Evolutionary conservation across 2,329 filamentous ascomycete genomes (phyloP).

Genomic region (Shiraia sp.): DNA sequence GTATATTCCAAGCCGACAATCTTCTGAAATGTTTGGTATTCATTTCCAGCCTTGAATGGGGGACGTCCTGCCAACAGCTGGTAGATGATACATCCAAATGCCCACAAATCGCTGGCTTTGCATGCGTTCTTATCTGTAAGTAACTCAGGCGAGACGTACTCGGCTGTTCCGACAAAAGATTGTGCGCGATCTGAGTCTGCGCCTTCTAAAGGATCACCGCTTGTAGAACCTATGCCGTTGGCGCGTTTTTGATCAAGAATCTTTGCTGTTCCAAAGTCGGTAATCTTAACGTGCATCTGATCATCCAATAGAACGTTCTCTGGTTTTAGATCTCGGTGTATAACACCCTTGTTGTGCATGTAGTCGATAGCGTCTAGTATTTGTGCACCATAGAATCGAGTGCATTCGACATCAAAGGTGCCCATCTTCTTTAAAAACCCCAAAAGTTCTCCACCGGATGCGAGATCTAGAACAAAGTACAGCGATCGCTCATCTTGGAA

Average conservation of each 20-base stretch:
- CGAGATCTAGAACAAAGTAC: slow-evolving; percentile 95
- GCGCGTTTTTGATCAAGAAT: slow-evolving; percentile 66
- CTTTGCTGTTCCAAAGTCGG: slow-evolving; percentile 98
- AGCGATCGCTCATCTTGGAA: slow-evolving; percentile 96
- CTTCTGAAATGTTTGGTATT: slow-evolving; percentile 98
- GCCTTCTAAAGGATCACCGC: slow-evolving; percentile 58
- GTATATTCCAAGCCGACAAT: slow-evolving; percentile 94
- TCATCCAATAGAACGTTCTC: slow-evolving; percentile 95
- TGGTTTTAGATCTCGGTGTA: slow-evolving; percentile 94
- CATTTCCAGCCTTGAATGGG: slow-evolving; percentile 93
- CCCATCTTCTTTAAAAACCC: slow-evolving; percentile 92
- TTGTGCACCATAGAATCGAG: slow-evolving; percentile 90
- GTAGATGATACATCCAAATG: slow-evolving; percentile 97
- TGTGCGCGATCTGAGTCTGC: slow-evolving; percentile 75
- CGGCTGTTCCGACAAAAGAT: slow-evolving; percentile 95
- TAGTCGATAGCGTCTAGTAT: slow-evolving; percentile 96
- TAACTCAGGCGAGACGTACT: slow-evolving; percentile 98
- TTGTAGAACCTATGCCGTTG: slow-evolving; percentile 41
- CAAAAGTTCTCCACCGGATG: slow-evolving; percentile 86
- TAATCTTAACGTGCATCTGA: slow-evolving; percentile 98
- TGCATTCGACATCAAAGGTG: slow-evolving; percentile 94
- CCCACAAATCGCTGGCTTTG: slow-evolving; percentile 97
- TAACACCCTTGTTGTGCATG: slow-evolving; percentile 95
- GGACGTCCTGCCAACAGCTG: slow-evolving; percentile 94
- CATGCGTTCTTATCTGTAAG: slow-evolving; percentile 95